Evolutionary conservation across 2,329 filamentous ascomycete genomes (phyloP).

Genomic region (Verticillium dahliae): DNA sequence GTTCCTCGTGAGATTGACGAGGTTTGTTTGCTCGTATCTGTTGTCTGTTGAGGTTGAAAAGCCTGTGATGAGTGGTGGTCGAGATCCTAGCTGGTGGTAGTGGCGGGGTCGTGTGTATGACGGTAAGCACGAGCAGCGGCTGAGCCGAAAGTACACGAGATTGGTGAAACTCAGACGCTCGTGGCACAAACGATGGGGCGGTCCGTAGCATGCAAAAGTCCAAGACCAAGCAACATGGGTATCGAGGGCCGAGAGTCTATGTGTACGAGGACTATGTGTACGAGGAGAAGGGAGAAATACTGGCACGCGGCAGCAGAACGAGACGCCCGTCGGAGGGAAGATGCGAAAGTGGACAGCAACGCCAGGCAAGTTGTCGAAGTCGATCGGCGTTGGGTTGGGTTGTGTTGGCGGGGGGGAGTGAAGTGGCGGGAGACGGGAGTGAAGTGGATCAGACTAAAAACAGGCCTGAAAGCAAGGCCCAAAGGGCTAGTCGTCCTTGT

Average conservation of each 20-base stretch:
- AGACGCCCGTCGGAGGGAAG: neutral
- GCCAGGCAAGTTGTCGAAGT: conserved; percentile 4
- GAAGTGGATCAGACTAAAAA: neutral
- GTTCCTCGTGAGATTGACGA: neutral
- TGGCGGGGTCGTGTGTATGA: neutral
- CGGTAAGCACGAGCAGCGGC: neutral
- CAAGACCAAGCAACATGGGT: neutral
- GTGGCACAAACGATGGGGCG: neutral
- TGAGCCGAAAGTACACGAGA: neutral
- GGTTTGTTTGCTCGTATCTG: neutral
- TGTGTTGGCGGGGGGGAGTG: neutral
- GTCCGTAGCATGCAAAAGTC: neutral
- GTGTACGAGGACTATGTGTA: neutral
- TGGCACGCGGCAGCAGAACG: neutral
- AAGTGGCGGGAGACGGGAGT: neutral
- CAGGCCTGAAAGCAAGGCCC: conserved; percentile 8
- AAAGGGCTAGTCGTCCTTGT: neutral
- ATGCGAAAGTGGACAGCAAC: conserved; percentile 3
- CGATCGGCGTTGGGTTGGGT: neutral
- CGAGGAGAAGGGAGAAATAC: neutral
- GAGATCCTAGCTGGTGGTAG: neutral
- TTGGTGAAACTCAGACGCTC: neutral
- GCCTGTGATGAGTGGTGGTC: neutral
- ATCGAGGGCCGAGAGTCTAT: neutral
- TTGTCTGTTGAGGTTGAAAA: neutral